Base-by-base conservation (phyloP, 2,329 filamentous ascomycete species). In the Grosmannia huntii region DNA sequence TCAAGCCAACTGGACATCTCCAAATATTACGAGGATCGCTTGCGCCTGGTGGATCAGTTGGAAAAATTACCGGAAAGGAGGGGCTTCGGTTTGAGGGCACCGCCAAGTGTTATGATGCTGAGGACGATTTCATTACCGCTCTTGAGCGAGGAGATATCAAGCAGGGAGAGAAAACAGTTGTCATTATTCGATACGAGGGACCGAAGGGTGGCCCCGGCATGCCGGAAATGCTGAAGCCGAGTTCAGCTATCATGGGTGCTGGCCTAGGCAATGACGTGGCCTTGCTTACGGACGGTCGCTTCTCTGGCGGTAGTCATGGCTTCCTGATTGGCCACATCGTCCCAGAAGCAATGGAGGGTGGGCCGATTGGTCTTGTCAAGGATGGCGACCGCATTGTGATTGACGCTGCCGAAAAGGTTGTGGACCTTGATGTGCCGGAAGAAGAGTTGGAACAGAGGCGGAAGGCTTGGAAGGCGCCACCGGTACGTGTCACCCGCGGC, bases 211-310 rank as follows among this genome's bases (percentile, higher is more conserved):
- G 91, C 0, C 91, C 91, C 1, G 91, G 91, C 59, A 96, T 96
- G 86, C 91, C 90, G 36, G 91, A 96, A 75, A 92, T 95, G 78
- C 77, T 96, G 62, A 95, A 95, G 76, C 89, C 91, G n/a, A 88
- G 83, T 57, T 90, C 89, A 0, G 89, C 90, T 55, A 87, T 96
- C 67, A 96, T 96, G 89, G 91, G 91, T 57, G 89, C 90, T 6
- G 87, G 87, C 44, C 80, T 96, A 50, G 85, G 85, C 64, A 79
- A 87, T 66, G 85, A 89, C 64, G 84, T 89, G 16, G 86, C 86
- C 1, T 80, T 90, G 53, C 77, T 90, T 61, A 89, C 86, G 2
- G 86, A 90, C 65, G 84, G 84, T 0, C 82, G 87, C 46, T 91
- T 90, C 77, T 87, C 83, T 10, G 90, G 90, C 59, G 90, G 88